A percentile compares a stretch with the other conserved stretches of the same genome.
These are phyloP conservation scores for Dimocarpus longan DNA, from an alignment of 345 rosid genomes.

Conservation along the genomic window DNA sequence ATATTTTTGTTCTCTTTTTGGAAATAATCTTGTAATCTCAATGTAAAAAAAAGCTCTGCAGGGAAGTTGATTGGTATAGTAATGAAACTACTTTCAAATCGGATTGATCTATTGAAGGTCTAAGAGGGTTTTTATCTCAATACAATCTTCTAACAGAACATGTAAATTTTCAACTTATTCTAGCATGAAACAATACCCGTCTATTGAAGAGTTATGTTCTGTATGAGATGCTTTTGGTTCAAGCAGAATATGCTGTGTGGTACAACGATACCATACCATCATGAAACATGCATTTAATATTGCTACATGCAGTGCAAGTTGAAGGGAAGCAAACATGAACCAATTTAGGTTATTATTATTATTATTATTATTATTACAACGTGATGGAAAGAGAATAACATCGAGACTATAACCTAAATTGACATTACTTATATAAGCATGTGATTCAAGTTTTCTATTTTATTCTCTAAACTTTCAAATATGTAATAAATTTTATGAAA, in stretches of 20 bases:
- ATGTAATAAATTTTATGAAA: too few species aligned
- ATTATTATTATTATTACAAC: too few species aligned
- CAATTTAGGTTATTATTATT: too few species aligned
- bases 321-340: neutral
- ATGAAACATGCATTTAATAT: neutral
- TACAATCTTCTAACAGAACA: neutral
- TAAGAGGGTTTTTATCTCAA: neutral
- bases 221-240: neutral
- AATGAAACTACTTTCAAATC: neutral
- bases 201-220: neutral
- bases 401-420: too few species aligned
- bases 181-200: neutral
- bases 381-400: too few species aligned
- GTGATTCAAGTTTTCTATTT: too few species aligned
- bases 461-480: too few species aligned
- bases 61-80: neutral
- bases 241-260: neutral
- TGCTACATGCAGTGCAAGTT: neutral
- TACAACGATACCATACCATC: too few species aligned
- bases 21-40: neutral
- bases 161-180: too few species aligned
- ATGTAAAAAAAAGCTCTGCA: neutral
- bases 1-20: neutral
- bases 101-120: neutral
- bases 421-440: too few species aligned